A percentile compares a stretch with the other conserved stretches of the same genome.
phyloP scores from a whole-genome alignment of 169 alveolate genomes.

The Plasmodium yoelii region DNA sequence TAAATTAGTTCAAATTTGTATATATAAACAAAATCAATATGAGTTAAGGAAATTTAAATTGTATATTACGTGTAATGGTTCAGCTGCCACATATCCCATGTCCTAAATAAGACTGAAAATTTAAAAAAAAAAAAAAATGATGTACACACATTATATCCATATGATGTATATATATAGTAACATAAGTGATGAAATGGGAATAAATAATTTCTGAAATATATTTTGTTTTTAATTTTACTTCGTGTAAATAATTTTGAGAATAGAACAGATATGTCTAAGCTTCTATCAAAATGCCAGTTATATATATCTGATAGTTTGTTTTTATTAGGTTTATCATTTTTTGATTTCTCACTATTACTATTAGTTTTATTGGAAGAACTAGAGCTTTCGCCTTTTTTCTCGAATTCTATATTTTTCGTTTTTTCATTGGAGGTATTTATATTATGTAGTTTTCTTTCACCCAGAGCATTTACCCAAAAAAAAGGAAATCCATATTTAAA shows the following conservation, averaged over 20 bases:
- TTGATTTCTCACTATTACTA: background rate
- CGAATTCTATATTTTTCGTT: background rate
- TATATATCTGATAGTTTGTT: slow-evolving; percentile 39
- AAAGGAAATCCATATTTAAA: slow-evolving; percentile 70
- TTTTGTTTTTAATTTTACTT: slow-evolving; percentile 20
- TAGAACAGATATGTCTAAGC: slow-evolving; percentile 61
- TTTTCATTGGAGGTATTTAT: background rate
- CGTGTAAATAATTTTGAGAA: slow-evolving; percentile 69
- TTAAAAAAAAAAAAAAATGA: background rate
- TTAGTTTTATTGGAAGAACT: background rate
- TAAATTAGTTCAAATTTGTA: background rate
- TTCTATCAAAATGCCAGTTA: slow-evolving; percentile 65
- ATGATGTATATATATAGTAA: background rate
- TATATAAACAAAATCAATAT: background rate
- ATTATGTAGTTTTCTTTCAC: slow-evolving; percentile 9
- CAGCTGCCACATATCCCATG: slow-evolving; percentile 75
- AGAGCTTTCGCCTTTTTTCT: background rate
- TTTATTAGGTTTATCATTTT: slow-evolving; percentile 1
- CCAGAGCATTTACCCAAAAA: slow-evolving; percentile 75
- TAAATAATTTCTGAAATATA: too few species aligned
- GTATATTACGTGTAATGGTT: slow-evolving; percentile 61
- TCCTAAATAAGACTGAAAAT: slow-evolving; percentile 65
- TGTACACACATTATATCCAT: too few species aligned
- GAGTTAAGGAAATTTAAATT: background rate
- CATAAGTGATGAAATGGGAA: too few species aligned